Evolutionary conservation across 306 rosid species (phyloP), one percentile per base, ranked within the genome.

Genomic region (Quercus parvula): DNA sequence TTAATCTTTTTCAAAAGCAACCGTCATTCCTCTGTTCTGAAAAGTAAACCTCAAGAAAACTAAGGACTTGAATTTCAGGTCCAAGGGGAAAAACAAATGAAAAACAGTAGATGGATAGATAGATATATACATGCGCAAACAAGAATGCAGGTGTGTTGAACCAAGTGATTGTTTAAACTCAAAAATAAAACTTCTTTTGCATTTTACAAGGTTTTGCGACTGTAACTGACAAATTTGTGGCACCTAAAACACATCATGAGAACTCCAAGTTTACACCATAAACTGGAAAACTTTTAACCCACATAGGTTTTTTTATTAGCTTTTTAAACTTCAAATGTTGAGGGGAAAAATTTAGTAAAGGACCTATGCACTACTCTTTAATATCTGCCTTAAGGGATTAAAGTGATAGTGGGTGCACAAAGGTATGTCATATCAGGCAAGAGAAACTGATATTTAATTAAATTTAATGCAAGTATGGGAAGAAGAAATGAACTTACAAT

Each of bases 401-500:
- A 71, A 35, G 18, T 68, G 33, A 15, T 13, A 10, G 12, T 56
- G 58, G 14, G 35, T 6, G 5, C 19, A 35, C n/a, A 49, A 28
- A 7, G 38, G 4, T 15, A 76, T 22, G 14, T 38, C 66, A 35
- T 31, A 22, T 49, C 27, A 19, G 18, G 30, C 11, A 31, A 78
- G 51, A 75, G 4, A 11, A n/a, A 14, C 15, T 20, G 59, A 62
- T 58, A 18, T 46, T 30, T 17, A 13, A 76, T 71, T 20, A 49
- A 30, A 44, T 56, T 19, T 27, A 49, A 62, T 35, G 24, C 46
- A 38, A 38, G 52, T 6, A 56, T 24, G 5, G 46, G 69, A 51
- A 35, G 19, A 41, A 77, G 74, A 58, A 79, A 57, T 3, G 51
- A 75, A 84, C 95, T 86, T 84, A 92, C 99, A 78, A 95, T 75